Percentiles rank a stretch among this genome's conserved stretches.
Conservation (phyloP, 1,284 basidiomycete species). For the Moesziomyces globuligerus region DNA sequence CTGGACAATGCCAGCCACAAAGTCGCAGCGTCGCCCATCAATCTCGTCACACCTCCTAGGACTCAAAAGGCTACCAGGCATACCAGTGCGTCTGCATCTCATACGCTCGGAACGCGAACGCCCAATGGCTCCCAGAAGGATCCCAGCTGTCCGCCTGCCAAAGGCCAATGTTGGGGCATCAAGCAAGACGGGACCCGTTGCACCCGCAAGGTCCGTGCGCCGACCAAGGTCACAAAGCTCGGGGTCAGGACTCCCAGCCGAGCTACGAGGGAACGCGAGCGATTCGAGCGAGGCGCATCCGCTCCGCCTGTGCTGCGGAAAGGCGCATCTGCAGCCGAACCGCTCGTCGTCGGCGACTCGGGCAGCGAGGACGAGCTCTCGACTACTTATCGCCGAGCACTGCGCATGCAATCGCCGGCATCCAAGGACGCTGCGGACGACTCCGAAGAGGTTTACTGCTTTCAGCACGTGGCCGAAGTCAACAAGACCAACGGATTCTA, state of each 20-base stretch:
- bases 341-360: slow-evolving; percentile 21
- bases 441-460: slow-evolving; percentile 41
- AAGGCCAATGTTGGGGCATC: slow-evolving; percentile 56
- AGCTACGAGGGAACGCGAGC: not conserved
- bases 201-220: slow-evolving; percentile 19
- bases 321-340: not conserved
- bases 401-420: too few species aligned
- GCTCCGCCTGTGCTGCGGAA: slow-evolving; percentile 3
- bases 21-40: too few species aligned
- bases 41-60: not conserved
- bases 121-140: slow-evolving; percentile 18
- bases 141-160: slow-evolving; percentile 13
- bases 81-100: not conserved
- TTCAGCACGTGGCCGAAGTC: slow-evolving; percentile 51
- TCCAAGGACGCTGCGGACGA: slow-evolving; percentile 7
- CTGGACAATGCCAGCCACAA: too few species aligned
- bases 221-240: not conserved
- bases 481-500: slow-evolving; percentile 50
- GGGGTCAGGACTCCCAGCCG: too few species aligned
- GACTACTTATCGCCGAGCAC: not conserved
- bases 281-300: slow-evolving; percentile 4
- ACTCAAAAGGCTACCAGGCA: not conserved
- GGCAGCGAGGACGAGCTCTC: slow-evolving; percentile 5
- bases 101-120: not conserved
- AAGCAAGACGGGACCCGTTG: slow-evolving; percentile 49